Conservation (phyloP, 1,139 yeast species). For the Taphrina communis region DNA sequence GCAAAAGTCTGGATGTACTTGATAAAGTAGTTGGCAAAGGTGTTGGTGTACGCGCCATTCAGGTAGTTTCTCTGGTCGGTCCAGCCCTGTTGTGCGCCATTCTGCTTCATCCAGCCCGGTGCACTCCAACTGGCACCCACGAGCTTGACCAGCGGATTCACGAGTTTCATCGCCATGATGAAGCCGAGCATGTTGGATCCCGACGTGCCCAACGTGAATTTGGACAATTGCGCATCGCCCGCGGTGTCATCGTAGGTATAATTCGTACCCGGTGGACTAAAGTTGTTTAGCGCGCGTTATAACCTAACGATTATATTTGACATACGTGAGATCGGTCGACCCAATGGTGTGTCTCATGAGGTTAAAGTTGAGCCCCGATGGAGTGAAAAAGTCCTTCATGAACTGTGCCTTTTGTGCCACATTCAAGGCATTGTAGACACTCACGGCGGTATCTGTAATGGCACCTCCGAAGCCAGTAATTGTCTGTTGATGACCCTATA, state of each 20-base stretch:
- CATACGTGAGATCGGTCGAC: conserved; percentile 8
- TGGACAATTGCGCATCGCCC: conserved; percentile 1
- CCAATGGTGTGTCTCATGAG: conserved; percentile 17
- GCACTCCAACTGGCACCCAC: conserved; percentile 9
- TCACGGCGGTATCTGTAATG: conserved; percentile 14
- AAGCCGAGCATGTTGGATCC: conserved; percentile 10
- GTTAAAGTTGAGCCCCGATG: conserved; percentile 3
- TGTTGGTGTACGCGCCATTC: background rate
- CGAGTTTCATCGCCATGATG: background rate
- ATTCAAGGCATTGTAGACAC: background rate
- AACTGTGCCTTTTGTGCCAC: background rate
- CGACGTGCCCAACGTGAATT: background rate
- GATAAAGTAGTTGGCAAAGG: conserved; percentile 15
- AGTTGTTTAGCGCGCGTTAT: background rate
- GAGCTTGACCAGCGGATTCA: background rate
- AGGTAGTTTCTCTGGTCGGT: background rate
- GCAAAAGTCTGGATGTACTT: conserved; percentile 6
- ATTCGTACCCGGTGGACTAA: background rate
- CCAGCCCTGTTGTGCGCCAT: conserved; percentile 10
- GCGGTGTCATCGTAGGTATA: conserved; percentile 18
- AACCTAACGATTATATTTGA: background rate
- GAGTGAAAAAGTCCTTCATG: background rate
- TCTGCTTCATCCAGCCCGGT: conserved; percentile 12
- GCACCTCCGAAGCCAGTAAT: conserved; percentile 14
- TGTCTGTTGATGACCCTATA: background rate